Base-by-base conservation (phyloP, 177 flowering plant genomes). In the Vitis hybrid region DNA sequence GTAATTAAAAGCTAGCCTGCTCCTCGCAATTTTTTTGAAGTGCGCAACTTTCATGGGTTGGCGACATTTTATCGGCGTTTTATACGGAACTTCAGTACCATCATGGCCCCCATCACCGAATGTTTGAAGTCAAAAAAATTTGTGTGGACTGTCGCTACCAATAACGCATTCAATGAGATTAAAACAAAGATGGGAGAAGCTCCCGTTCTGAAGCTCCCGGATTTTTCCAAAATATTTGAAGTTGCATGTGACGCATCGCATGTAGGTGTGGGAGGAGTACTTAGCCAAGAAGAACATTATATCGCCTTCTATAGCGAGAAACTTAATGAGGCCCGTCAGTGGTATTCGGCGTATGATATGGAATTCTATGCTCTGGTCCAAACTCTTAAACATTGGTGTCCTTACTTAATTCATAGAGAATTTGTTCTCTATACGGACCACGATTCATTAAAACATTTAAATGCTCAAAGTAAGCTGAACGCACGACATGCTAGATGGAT, bases 151-250 rank as follows among this genome's bases (percentile, higher is more conserved):
- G n/a, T 15, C 0, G 58, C 58, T 49, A 56, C 57, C 1, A 22
- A 3, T 3, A 51, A 19, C 50, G 68, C 68, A 11, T 65, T 65
- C 38, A 28, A 3, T 11, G 64, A 60, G 13, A 60, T 60, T n/a
- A 60, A 60, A 12, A 11, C 5, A 8, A 22, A 28, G 9, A 60
- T 28, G 64, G 38, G 44, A 22, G 44, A 22, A 28, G 64, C 64
- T 10, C 64, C 44, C 10, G 17, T 60, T 60, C 12, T 60, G 44
- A 60, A 28, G 64, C 12, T 60, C 14, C 44, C 44, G 44, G 44
- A 60, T 12, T 60, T 60, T 24, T 60, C 64, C 13, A 60, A 60
- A 60, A 14, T 60, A 22, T 28, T 60, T 28, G 64, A 60, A 28
- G 64, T 60, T 9, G 64, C 64, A 11, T 60, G 22, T 20, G 22